Base-by-base conservation (phyloP, 1,284 basidiomycete genomes). In the Boletus sp. region DNA sequence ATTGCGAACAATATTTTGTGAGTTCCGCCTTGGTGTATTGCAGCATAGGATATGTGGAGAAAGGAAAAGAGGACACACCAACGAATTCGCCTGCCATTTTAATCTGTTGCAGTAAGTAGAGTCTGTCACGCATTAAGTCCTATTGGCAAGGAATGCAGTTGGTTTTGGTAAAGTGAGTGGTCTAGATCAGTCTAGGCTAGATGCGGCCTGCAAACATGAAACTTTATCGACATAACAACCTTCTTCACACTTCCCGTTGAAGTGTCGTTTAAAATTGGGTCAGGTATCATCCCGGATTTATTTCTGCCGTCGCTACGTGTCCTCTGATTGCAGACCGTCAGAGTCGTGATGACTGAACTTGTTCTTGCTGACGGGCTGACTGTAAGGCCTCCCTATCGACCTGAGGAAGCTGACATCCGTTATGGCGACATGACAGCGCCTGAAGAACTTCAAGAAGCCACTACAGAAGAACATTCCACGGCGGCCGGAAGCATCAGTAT, bases 181-280 rank as follows among this genome's bases (percentile, higher is more conserved):
- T 33, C 40, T 42, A 35, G 50, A 44, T 14, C 5, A 13, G 13
- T 9, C 9, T 25, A 10, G 25, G 25, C 2, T 10, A 25, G 8
- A 25, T 10, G 25, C 9, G 25, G n/a, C n/a, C n/a, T n/a, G n/a
- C 26, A 13, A 25, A 39, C 29, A 16, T 44, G 49, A 44, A 51
- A 44, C 34, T 16, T 23, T 17, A 40, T 46, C 52, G 23, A 17
- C 42, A 40, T 47, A 36, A 34, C 53, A 47, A 52, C 42, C n/a
- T n/a, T n/a, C n/a, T n/a, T n/a, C n/a, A n/a, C n/a, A n/a, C n/a
- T n/a, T n/a, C n/a, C n/a, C n/a, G n/a, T n/a, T n/a, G n/a, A n/a
- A n/a, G n/a, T n/a, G n/a, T n/a, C n/a, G 12, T 12, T 27, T 13
- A 13, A 4, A 27, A 12, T 27, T 27, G 13, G 26, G 12, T 27